Conservation (phyloP, 352 stramenopile genomes). For the Phytophthora constricta region DNA sequence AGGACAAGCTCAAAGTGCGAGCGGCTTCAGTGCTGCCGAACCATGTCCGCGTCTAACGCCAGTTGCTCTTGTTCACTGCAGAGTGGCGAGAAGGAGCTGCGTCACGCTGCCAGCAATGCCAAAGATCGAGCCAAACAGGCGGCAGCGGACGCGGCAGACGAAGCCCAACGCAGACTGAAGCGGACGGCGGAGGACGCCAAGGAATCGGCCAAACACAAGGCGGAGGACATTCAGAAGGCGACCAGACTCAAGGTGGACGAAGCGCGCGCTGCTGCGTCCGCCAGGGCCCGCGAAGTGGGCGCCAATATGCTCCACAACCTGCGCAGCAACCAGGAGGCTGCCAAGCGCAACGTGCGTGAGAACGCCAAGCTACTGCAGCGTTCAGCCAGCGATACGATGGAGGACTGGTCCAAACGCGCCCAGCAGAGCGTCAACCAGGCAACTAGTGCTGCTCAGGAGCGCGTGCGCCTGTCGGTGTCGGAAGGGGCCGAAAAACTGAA, state of each 20-base stretch:
- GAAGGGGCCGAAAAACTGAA: slow-evolving; percentile 57
- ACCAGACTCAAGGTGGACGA: slow-evolving; percentile 32
- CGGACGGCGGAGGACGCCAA: slow-evolving; percentile 20
- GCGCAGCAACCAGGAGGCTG: slow-evolving; percentile 49
- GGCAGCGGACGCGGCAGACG: slow-evolving; percentile 7
- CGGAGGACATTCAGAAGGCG: slow-evolving; percentile 18
- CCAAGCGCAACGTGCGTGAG: slow-evolving; percentile 49
- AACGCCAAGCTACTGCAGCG: slow-evolving; percentile 44
- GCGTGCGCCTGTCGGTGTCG: slow-evolving; percentile 41
- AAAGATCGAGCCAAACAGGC: slow-evolving; percentile 5
- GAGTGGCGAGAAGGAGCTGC: slow-evolving; percentile 24
- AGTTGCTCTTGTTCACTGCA: neutral
- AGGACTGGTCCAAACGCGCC: slow-evolving; percentile 29
- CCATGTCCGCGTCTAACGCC: neutral
- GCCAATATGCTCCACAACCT: slow-evolving; percentile 50
- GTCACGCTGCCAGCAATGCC: slow-evolving; percentile 23
- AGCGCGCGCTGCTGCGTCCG: slow-evolving; percentile 18
- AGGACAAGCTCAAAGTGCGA: slow-evolving; percentile 35
- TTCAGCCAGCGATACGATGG: slow-evolving; percentile 45
- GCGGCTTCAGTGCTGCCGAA: neutral
- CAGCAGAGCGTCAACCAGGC: slow-evolving; percentile 36
- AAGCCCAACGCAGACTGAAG: slow-evolving; percentile 25
- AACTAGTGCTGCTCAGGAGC: slow-evolving; percentile 41
- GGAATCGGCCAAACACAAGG: slow-evolving; percentile 9
- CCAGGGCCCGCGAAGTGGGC: slow-evolving; percentile 42